Conservation (phyloP, 129 eudicot genomes). For the Dittrichia graveolens region DNA sequence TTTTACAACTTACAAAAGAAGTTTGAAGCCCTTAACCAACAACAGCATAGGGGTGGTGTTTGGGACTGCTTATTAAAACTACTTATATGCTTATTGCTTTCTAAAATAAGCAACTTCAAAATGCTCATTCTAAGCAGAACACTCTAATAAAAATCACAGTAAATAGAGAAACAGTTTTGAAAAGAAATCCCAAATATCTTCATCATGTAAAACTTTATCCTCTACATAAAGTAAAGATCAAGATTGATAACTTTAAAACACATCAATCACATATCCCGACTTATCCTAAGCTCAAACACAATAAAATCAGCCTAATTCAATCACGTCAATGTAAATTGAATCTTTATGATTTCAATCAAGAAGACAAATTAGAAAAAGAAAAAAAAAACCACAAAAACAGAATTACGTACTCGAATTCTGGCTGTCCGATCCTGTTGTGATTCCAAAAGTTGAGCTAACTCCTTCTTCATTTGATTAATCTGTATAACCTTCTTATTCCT, state of each 20-base stretch:
- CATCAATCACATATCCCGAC: not conserved
- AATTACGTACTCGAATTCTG: constrained; percentile 61
- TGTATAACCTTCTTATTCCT: constrained; percentile 80
- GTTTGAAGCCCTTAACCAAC: not conserved
- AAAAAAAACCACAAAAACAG: not conserved
- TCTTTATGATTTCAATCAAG: not conserved
- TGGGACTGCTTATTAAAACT: too few species aligned
- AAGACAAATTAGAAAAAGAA: not conserved
- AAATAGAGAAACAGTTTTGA: too few species aligned
- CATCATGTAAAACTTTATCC: not conserved
- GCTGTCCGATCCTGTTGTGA: constrained; percentile 85
- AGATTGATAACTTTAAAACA: not conserved
- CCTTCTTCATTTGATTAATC: constrained; percentile 70
- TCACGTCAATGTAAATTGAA: not conserved
- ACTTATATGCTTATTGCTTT: too few species aligned
- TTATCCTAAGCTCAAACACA: not conserved
- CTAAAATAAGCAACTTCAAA: too few species aligned
- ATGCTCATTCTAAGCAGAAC: too few species aligned
- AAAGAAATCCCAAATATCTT: not conserved
- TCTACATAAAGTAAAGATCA: not conserved
- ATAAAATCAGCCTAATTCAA: not conserved
- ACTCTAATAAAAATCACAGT: too few species aligned
- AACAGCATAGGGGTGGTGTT: not conserved
- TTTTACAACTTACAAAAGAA: not conserved
- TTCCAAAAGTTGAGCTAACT: constrained; percentile 77